Conservation (phyloP, 1,139 yeast genomes). For the Magnusiomyces ingens region DNA sequence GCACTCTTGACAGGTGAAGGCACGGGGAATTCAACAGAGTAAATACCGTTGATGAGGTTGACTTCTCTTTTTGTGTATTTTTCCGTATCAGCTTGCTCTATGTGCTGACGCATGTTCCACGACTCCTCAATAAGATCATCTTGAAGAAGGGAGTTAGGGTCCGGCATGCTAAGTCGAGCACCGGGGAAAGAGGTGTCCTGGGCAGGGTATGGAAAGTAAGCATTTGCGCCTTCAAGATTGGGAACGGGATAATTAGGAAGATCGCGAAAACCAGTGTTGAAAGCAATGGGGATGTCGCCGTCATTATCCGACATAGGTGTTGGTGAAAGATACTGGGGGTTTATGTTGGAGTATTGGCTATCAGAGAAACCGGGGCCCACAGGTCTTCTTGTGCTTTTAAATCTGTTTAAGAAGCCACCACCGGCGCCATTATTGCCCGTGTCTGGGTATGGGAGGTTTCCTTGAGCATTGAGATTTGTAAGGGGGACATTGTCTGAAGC, state of each 20-base stretch:
- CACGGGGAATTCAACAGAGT: constrained; percentile 69
- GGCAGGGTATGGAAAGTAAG: constrained; percentile 11
- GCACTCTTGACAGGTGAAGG: constrained; percentile 60
- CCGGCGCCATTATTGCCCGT: neutral
- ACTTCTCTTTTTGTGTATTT: constrained; percentile 65
- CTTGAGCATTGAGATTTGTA: neutral
- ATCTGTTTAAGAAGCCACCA: neutral
- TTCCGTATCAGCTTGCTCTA: constrained; percentile 38
- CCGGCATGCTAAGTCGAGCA: constrained; percentile 16
- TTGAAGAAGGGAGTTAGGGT: constrained; percentile 9
- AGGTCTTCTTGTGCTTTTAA: neutral
- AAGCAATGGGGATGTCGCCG: neutral
- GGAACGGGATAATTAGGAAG: neutral
- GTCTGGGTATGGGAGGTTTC: constrained; percentile 1
- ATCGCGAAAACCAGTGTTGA: neutral
- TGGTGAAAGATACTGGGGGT: neutral
- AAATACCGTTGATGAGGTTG: constrained; percentile 60
- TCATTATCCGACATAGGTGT: neutral
- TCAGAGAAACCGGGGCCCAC: no score
- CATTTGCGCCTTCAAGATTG: neutral
- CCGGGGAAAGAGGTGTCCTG: constrained; percentile 8
- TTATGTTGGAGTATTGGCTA: neutral
- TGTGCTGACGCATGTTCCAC: constrained; percentile 27
- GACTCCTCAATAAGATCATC: constrained; percentile 19
- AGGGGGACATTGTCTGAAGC: constrained; percentile 3